phyloP scores from a whole-genome alignment of 129 eudicot genomes.

The Artemisia tridentata region DNA sequence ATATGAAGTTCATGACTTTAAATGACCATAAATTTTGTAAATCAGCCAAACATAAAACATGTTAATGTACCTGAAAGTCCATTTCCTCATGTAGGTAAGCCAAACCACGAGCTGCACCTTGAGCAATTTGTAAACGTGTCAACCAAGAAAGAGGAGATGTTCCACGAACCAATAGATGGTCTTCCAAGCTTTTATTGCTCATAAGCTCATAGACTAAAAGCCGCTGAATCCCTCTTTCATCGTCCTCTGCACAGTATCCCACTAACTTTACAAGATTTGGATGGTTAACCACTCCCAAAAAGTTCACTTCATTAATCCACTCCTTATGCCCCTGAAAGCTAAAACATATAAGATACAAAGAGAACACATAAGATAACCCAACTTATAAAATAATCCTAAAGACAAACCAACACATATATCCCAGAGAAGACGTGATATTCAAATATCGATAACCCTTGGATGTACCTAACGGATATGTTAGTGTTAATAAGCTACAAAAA shows the following conservation, averaged over 20 bases:
- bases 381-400: background rate
- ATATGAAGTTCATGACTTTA: background rate
- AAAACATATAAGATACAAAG: constrained; percentile 45
- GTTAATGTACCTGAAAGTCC: constrained; percentile 80
- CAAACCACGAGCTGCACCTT: constrained; percentile 93
- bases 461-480: no score
- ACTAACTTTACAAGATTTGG: constrained; percentile 87
- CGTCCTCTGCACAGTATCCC: constrained; percentile 94
- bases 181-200: constrained; percentile 83
- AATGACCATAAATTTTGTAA: background rate
- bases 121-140: constrained; percentile 66
- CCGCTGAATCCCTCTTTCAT: constrained; percentile 92
- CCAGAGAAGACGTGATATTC: background rate
- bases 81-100: constrained; percentile 93
- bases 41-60: background rate
- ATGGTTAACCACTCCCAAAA: constrained; percentile 77
- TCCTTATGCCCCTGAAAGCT: constrained; percentile 96
- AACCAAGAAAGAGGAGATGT: constrained; percentile 74
- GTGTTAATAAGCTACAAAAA: no score
- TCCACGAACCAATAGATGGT: constrained; percentile 63
- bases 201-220: constrained; percentile 83
- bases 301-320: constrained; percentile 91
- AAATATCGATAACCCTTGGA: background rate
- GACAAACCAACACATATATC: no score
- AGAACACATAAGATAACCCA: constrained; percentile 26